These are phyloP conservation scores for Fusarium papillatum DNA, from an alignment of 2,329 filamentous ascomycete species.

Conservation along the genomic window DNA sequence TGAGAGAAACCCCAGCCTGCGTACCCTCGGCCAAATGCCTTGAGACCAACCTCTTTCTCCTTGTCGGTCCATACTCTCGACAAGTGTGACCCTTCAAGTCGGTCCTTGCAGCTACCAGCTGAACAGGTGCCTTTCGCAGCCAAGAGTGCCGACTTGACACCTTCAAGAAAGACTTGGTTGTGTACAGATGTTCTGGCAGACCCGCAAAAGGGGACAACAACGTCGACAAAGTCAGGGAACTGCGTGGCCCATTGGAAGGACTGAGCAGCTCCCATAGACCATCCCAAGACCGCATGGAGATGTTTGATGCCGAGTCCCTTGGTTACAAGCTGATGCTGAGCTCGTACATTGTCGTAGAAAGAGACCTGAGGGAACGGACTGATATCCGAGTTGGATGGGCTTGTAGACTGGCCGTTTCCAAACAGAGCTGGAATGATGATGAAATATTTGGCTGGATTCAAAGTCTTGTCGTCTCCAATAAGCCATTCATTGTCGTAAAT, in stretches of 20 bases:
- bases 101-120: slow-evolving; percentile 61
- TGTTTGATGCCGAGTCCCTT: slow-evolving; percentile 56
- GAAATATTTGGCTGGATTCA: slow-evolving; percentile 68
- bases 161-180: slow-evolving; percentile 69
- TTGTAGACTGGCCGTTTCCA: slow-evolving; percentile 66
- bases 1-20: slow-evolving; percentile 88
- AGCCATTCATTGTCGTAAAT: slow-evolving; percentile 84
- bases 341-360: slow-evolving; percentile 65
- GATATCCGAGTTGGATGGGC: slow-evolving; percentile 61
- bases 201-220: slow-evolving; percentile 63
- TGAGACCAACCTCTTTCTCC: slow-evolving; percentile 62
- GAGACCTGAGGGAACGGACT: slow-evolving; percentile 59
- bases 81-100: slow-evolving; percentile 34
- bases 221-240: slow-evolving; percentile 61
- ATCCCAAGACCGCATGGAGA: slow-evolving; percentile 64
- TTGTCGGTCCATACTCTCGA: slow-evolving; percentile 54
- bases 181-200: slow-evolving; percentile 64
- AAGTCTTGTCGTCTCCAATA: slow-evolving; percentile 73
- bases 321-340: slow-evolving; percentile 60
- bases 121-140: slow-evolving; percentile 56
- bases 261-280: slow-evolving; percentile 69
- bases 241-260: slow-evolving; percentile 66
- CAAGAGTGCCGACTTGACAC: slow-evolving; percentile 62
- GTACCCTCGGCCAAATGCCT: slow-evolving; percentile 81
- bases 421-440: slow-evolving; percentile 66